Percentiles rank a stretch among this genome's conserved stretches.
These are phyloP conservation scores for Rhizophagus sp. DNA, from an alignment of 192 early-diverging fungal genomes.

Conservation along the genomic window DNA sequence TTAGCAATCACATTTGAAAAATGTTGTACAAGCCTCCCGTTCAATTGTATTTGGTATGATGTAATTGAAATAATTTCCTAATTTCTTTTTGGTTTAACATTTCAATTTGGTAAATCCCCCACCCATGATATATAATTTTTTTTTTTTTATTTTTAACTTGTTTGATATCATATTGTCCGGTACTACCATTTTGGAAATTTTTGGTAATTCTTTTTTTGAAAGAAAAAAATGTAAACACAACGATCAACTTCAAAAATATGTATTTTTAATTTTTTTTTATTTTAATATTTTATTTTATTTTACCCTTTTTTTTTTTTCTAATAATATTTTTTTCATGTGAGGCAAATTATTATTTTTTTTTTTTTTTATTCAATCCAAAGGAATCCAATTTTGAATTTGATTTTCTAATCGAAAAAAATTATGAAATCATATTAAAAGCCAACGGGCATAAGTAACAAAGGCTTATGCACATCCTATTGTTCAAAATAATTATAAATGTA, in stretches of 20 bases:
- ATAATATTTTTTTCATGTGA: too few species aligned
- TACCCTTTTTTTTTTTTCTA: too few species aligned
- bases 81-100: too few species aligned
- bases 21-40: too few species aligned
- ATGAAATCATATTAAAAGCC: not conserved
- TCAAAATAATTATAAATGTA: not conserved
- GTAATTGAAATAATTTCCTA: too few species aligned
- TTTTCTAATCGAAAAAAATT: not conserved
- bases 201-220: not conserved
- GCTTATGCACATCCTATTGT: not conserved
- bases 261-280: not conserved
- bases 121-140: too few species aligned
- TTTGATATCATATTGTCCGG: not conserved
- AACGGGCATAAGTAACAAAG: not conserved
- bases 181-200: not conserved
- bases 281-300: too few species aligned
- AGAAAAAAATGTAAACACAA: not conserved
- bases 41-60: not conserved
- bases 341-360: too few species aligned
- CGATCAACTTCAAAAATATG: too few species aligned
- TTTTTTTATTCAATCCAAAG: too few species aligned
- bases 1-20: too few species aligned
- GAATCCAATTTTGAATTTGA: too few species aligned
- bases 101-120: not conserved
- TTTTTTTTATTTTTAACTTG: not conserved